Evolutionary conservation across 2,329 filamentous ascomycete genomes (phyloP), one percentile per base, ranked within the genome.

Genomic region (Helicocarpus griseus): DNA sequence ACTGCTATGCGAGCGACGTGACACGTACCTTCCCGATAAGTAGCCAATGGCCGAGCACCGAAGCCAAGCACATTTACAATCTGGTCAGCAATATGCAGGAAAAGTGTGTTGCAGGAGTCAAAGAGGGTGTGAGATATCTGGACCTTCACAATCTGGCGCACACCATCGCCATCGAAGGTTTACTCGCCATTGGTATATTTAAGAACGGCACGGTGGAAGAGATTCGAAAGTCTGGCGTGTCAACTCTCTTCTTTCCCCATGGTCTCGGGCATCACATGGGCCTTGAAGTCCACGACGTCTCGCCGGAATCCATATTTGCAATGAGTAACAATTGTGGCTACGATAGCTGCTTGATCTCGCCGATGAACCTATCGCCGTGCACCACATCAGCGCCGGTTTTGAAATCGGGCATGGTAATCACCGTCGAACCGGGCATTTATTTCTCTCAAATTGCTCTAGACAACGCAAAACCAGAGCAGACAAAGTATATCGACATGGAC

Each of bases 61-160:
- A 91, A 66, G 83, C 81, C 47, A 77, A 82, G 59, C 76, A 82
- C 56, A 86, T 94, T 55, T 95, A 95, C 72, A 79, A 86, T 57
- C 82, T 94, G 36, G 91, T 96, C 0, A 78, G 89, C 44, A 77
- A 82, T 61, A 97, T 96, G 90, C 90, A 96, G 69, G 77, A 81
- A 29, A 82, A 87, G 56, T 87, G 83, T 62, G 91, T 87, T 57
- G 77, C 73, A 3, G 76, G 82, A 59, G 79, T 95, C 57, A 86
- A 84, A 63, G 82, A 80, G 14, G 89, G 86, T 28, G 81, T 88
- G 0, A 63, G 79, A 22, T 96, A 89, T 85, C 86, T 95, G 47
- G 83, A 88, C 48, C 79, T 95, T 2, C 89, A 96, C 64, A 70
- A 84, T 46, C 78, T 83, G 40, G 90, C 90, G 0, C 89, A 95